Evolutionary conservation across 805 yeast species (phyloP), one percentile per base, ranked within the genome.

Genomic region (Myxozyma lipomycoides): DNA sequence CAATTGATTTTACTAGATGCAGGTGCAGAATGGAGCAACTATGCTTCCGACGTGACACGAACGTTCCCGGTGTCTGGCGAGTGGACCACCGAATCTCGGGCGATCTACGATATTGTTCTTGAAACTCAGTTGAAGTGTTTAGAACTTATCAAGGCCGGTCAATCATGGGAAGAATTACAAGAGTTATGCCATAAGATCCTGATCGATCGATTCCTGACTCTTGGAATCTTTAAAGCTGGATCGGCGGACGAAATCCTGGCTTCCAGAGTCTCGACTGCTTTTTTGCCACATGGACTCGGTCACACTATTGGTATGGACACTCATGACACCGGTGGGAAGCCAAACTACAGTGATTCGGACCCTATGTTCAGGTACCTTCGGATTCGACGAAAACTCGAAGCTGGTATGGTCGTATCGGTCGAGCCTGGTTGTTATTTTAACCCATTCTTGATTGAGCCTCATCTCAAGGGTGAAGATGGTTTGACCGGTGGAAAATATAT

Each of bases 391-490:
- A 66, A 70, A 0, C 75, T 91, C 48, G 70, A 79, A 66, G 72
- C 73, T 37, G 85, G 86, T 15, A 89, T 91, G 95, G 89, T 85
- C 21, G 77, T 93, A 1, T 91, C 98, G 0, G 87, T 90, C 59
- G 98, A 91, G 68, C 98, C 98, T 2, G 98, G 98, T 34, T 75
- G 84, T 58, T 91, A 91, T 67, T 93, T 91, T 70, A 85, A 90
- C 43, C 86, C 91, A 35, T 87, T 83, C 63, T 73, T 91, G 63
- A 72, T 93, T 42, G 80, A 83, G 45, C 81, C 83, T 28, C 78
- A 78, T 7, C 68, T 84, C 60, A 71, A 77, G 41, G 51, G 43
- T 17, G 45, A 41, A 12, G 76, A 76, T 34, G 62, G 64, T 2
- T 61, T 65, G 15, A 68, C 69, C 42, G 78, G 78, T 60, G 56